Conservation (phyloP, 208 protist species). For the Leishmania amazonensis region DNA sequence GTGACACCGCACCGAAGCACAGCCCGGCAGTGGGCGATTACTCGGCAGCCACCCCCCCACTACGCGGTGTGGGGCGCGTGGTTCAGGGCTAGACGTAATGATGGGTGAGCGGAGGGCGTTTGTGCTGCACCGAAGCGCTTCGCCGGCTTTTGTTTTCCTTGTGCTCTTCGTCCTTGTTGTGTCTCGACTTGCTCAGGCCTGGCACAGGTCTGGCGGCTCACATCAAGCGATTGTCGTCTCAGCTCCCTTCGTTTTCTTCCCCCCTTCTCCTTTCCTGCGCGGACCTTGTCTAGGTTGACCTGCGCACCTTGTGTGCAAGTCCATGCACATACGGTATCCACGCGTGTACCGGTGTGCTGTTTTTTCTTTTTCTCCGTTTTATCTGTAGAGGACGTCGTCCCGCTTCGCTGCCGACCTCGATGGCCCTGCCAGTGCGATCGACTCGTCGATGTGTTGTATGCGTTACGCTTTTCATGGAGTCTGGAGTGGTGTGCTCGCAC, state of each 20-base stretch:
- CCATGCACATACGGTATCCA: too few relatives aligned
- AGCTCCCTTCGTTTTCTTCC: not conserved
- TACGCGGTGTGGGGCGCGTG: slow-evolving; percentile 5
- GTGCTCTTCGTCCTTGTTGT: not conserved
- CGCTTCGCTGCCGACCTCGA: not conserved
- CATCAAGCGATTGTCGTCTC: not conserved
- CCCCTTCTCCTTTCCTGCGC: not conserved
- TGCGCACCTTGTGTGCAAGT: not conserved
- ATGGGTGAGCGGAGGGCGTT: not conserved
- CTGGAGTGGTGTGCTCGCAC: not conserved
- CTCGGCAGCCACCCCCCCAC: not conserved
- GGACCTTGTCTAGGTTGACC: not conserved
- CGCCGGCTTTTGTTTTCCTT: not conserved
- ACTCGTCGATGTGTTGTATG: not conserved
- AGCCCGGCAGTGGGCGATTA: not conserved
- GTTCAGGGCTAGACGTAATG: not conserved
- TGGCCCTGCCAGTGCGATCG: not conserved
- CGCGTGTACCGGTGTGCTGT: not conserved
- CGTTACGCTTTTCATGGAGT: not conserved
- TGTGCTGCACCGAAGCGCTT: not conserved
- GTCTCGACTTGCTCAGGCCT: not conserved
- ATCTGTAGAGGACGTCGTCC: not conserved
- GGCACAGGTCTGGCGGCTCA: not conserved
- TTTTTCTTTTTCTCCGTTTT: not conserved
- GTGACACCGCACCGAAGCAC: not conserved